Evolutionary conservation across 2,329 filamentous ascomycete genomes (phyloP).

Genomic region (Samsoniella hepiali): DNA sequence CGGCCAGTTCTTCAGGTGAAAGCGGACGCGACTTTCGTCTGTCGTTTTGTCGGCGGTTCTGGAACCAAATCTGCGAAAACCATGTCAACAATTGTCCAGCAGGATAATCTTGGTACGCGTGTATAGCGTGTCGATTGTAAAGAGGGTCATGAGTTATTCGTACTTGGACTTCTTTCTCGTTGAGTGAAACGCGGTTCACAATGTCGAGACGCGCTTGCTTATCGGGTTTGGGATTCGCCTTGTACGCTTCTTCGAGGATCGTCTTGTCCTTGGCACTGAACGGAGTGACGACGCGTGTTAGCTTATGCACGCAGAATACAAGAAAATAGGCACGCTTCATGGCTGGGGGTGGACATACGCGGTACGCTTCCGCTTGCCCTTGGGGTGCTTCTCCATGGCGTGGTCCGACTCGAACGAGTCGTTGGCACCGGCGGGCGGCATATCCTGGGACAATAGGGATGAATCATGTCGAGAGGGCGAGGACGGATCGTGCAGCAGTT

Average conservation of each 20-base stretch:
- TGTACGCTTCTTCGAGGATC: conserved; percentile 82
- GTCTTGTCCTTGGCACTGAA: conserved; percentile 81
- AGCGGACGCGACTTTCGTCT: conserved; percentile 83
- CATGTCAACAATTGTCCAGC: conserved; percentile 6
- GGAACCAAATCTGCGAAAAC: conserved; percentile 85
- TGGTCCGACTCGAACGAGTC: conserved; percentile 19
- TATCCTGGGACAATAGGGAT: conserved; percentile 14
- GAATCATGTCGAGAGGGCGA: conserved; percentile 16
- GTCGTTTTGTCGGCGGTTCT: conserved; percentile 91
- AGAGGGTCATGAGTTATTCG: conserved; percentile 30
- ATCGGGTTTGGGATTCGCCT: conserved; percentile 83
- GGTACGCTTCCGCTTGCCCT: conserved; percentile 61
- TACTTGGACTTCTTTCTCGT: conserved; percentile 96
- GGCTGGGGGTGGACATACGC: conserved; percentile 46
- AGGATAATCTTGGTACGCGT: neutral
- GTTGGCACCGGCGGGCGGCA: neutral
- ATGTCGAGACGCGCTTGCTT: conserved; percentile 83
- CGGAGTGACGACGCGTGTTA: conserved; percentile 16
- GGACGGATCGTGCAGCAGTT: conserved; percentile 7
- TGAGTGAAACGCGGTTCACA: conserved; percentile 79
- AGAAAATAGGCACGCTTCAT: neutral
- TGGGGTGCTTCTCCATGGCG: conserved; percentile 47
- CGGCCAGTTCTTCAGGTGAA: conserved; percentile 70
- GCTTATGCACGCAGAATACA: neutral
- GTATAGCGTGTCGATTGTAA: neutral